Conservation (phyloP, 2,329 filamentous ascomycete species). For the Gyromitra esculenta region DNA sequence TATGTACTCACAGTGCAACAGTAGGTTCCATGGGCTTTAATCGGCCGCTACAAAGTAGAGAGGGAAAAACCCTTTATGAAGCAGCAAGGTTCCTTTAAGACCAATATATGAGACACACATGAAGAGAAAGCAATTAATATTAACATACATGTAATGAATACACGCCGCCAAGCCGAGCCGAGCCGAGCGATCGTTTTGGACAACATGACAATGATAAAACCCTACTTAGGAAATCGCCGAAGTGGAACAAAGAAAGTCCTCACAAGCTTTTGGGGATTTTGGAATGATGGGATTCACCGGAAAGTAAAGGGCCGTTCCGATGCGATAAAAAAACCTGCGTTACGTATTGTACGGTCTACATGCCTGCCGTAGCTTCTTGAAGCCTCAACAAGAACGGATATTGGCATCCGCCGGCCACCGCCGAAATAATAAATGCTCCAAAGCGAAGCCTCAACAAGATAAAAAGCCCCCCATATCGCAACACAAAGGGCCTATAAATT, state of each 20-base stretch:
- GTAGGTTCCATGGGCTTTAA: constrained; percentile 16
- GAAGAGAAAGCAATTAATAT: constrained; percentile 1
- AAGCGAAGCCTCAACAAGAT: constrained; percentile 16
- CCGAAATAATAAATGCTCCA: constrained; percentile 5
- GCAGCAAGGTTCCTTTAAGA: constrained; percentile 42
- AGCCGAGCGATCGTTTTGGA: constrained; percentile 8
- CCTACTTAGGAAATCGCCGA: constrained; percentile 44
- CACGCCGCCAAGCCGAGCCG: constrained; percentile 4
- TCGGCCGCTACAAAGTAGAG: constrained; percentile 17
- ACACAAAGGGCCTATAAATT: constrained; percentile 7
- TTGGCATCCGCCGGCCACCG: constrained; percentile 40
- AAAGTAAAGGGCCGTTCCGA: constrained; percentile 27
- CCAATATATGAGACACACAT: constrained; percentile 36
- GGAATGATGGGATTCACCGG: constrained; percentile 31
- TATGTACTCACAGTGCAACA: constrained; percentile 26
- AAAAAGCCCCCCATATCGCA: constrained; percentile 12
- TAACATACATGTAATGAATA: constrained; percentile 3
- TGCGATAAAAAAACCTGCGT: constrained; percentile 18
- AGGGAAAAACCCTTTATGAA: constrained; percentile 20
- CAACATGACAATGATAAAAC: constrained; percentile 17
- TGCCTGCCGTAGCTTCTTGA: constrained; percentile 31
- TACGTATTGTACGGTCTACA: constrained; percentile 22
- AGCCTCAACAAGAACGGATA: constrained; percentile 24
- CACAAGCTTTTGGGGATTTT: constrained; percentile 34
- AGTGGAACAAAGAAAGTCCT: constrained; percentile 33